Percentiles rank a stretch among this genome's conserved stretches.
Evolutionary conservation across 2,329 filamentous ascomycete species (phyloP).

Genomic region (Raffaelea arxii): DNA sequence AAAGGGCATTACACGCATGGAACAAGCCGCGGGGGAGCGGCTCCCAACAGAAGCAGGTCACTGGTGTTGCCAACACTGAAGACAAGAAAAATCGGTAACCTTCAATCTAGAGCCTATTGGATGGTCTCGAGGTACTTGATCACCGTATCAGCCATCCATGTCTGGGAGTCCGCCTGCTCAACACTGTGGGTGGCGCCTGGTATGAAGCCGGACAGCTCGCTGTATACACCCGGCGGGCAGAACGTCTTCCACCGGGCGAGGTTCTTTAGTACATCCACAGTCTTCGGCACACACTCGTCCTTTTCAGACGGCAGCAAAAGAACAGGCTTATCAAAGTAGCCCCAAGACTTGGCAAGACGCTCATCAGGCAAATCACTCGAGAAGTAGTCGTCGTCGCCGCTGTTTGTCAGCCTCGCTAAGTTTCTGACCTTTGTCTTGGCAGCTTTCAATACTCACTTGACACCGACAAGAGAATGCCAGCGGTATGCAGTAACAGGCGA

Average conservation of each 20-base stretch:
- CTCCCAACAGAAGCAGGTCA: no score
- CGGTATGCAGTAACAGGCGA: conserved; percentile 43
- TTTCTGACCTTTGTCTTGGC: no score
- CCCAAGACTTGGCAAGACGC: conserved; percentile 54
- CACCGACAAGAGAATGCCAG: conserved; percentile 37
- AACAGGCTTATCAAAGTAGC: conserved; percentile 47
- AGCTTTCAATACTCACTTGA: conserved; percentile 32
- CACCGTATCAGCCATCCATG: conserved; percentile 40
- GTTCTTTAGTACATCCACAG: conserved; percentile 47
- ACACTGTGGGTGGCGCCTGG: conserved; percentile 44
- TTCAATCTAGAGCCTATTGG: no score
- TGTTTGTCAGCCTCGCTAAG: no score
- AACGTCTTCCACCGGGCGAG: conserved; percentile 46
- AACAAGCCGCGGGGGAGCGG: no score
- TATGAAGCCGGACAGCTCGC: conserved; percentile 41
- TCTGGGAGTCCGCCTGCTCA: conserved; percentile 30
- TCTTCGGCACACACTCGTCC: conserved; percentile 55
- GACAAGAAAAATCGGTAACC: no score
- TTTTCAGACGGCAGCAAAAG: conserved; percentile 55
- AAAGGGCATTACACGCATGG: neutral
- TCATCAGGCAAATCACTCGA: conserved; percentile 61
- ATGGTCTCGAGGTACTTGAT: no score
- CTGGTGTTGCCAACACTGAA: no score
- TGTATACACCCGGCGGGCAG: conserved; percentile 32
- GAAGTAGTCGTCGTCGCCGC: conserved; percentile 79